These are phyloP conservation scores for Stygiomarasmius scandens DNA, from an alignment of 1,284 basidiomycete species.

Conservation along the genomic window DNA sequence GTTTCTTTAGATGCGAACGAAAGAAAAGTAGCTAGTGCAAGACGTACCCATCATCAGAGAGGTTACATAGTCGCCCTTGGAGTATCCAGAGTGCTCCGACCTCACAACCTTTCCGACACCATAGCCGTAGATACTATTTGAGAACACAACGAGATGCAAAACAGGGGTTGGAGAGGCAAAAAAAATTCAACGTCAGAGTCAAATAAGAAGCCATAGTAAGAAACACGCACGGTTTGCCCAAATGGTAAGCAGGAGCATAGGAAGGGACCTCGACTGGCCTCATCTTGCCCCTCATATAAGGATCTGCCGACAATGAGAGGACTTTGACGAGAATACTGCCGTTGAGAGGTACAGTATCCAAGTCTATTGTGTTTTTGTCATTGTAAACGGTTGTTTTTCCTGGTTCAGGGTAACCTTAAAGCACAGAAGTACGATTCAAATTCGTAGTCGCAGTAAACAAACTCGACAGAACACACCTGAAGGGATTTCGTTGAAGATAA, in stretches of 20 bases:
- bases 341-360: slow-evolving; percentile 49
- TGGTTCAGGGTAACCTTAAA: slow-evolving; percentile 46
- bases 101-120: slow-evolving; percentile 46
- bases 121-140: slow-evolving; percentile 23
- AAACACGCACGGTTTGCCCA: slow-evolving; percentile 42
- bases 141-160: background rate
- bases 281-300: slow-evolving; percentile 50
- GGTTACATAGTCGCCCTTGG: slow-evolving; percentile 44
- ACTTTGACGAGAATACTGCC: slow-evolving; percentile 56
- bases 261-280: slow-evolving; percentile 25
- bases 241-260: slow-evolving; percentile 32
- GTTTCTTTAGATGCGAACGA: background rate
- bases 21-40: background rate
- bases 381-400: slow-evolving; percentile 52
- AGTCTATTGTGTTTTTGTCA: slow-evolving; percentile 47
- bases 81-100: slow-evolving; percentile 40
- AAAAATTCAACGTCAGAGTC: background rate
- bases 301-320: slow-evolving; percentile 50
- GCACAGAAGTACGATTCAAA: background rate
- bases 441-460: background rate
- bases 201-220: too few relatives aligned
- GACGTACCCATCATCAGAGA: slow-evolving; percentile 35
- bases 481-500: slow-evolving; percentile 40
- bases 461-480: slow-evolving; percentile 18
- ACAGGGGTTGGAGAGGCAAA: background rate